These are phyloP conservation scores for Xylaria digitata DNA, from an alignment of 2,329 filamentous ascomycete genomes.

Conservation along the genomic window DNA sequence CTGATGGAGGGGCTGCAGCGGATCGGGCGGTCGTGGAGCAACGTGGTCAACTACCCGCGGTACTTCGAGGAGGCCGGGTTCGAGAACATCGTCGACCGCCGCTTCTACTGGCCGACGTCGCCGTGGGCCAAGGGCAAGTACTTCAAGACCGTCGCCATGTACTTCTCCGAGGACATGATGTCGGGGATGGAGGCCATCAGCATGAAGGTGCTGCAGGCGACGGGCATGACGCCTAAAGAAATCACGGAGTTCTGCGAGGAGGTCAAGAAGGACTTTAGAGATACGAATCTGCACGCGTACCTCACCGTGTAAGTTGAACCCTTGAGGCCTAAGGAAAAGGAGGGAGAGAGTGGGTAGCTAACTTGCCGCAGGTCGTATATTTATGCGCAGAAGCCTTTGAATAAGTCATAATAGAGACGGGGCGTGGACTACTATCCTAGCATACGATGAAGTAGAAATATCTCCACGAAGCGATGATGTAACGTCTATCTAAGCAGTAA, in stretches of 20 bases:
- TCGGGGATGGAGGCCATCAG: constrained; percentile 50
- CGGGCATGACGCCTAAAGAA: constrained; percentile 47
- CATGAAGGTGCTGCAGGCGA: constrained; percentile 49
- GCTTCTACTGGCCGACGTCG: constrained; percentile 51
- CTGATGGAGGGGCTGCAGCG: constrained; percentile 48
- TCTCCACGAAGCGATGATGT: background rate
- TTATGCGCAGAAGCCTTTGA: constrained; percentile 37
- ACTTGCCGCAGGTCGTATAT: constrained; percentile 37
- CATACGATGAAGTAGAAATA: background rate
- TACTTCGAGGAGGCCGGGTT: constrained; percentile 50
- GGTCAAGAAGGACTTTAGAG: constrained; percentile 48
- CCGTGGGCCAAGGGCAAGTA: constrained; percentile 52
- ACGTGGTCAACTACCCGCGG: constrained; percentile 45
- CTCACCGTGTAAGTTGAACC: constrained; percentile 47
- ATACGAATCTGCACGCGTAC: constrained; percentile 51
- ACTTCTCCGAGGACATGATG: constrained; percentile 49
- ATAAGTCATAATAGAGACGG: constrained; percentile 19
- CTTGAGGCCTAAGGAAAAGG: background rate
- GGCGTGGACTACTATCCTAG: background rate
- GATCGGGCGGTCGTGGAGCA: constrained; percentile 48
- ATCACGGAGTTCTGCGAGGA: constrained; percentile 48
- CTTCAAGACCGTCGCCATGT: constrained; percentile 51
- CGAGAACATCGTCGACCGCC: constrained; percentile 47
- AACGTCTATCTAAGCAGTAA: background rate
- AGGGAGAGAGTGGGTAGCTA: background rate